Percentiles rank a stretch among this genome's conserved stretches.
Conservation (phyloP, 2,329 filamentous ascomycete genomes). For the Fusarium metavorans region DNA sequence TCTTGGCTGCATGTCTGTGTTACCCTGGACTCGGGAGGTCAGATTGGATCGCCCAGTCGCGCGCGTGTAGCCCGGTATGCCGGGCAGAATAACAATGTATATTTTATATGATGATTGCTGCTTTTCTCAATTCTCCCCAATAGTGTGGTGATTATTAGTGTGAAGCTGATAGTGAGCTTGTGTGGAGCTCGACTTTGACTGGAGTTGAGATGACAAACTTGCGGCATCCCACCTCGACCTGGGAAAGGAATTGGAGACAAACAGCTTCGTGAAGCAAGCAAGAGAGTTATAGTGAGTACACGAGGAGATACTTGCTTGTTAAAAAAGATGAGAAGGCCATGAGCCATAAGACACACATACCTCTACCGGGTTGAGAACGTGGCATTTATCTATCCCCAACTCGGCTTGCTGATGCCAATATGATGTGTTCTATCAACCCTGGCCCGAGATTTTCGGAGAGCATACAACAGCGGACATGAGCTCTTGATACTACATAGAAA, state of each 20-base stretch:
- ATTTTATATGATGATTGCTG: neutral
- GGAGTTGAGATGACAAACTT: no score
- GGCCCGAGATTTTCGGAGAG: neutral
- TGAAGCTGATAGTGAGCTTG: neutral
- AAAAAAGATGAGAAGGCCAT: no score
- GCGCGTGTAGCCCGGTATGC: neutral
- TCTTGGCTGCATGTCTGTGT: neutral
- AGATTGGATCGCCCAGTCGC: neutral
- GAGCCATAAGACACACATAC: neutral
- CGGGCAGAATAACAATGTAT: neutral
- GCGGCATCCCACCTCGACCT: no score
- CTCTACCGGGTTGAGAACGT: neutral
- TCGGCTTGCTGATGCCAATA: neutral
- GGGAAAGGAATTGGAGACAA: no score
- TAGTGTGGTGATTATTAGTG: neutral
- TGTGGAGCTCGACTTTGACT: neutral
- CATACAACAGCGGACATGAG: neutral
- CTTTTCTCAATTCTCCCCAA: neutral
- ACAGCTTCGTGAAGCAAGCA: no score
- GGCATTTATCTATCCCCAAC: neutral
- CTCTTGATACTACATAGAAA: neutral
- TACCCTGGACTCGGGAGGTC: neutral
- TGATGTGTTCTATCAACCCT: rapidly evolving
- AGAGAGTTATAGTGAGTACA: no score
- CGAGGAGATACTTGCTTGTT: neutral